These are phyloP conservation scores for Tolypocladium guangdongense DNA, from an alignment of 2,329 filamentous ascomycete species.

Conservation along the genomic window DNA sequence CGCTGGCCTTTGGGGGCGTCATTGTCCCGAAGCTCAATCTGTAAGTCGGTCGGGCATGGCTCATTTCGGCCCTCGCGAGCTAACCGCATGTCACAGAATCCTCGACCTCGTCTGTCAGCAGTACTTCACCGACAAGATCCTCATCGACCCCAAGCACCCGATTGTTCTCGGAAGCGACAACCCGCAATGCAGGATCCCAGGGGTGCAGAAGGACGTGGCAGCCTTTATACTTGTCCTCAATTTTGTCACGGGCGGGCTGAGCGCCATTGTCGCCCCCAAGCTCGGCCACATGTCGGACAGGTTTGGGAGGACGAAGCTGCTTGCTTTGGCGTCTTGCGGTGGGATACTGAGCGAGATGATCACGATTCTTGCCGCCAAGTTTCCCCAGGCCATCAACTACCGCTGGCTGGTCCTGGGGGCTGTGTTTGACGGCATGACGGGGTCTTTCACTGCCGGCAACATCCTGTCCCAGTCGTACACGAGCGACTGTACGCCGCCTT, in stretches of 20 bases:
- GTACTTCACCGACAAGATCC: conserved; percentile 62
- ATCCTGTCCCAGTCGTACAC: conserved; percentile 75
- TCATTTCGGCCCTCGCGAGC: background rate
- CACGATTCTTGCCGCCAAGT: conserved; percentile 67
- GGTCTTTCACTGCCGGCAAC: conserved; percentile 78
- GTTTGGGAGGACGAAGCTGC: conserved; percentile 65
- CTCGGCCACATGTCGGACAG: conserved; percentile 80
- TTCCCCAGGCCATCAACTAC: conserved; percentile 61
- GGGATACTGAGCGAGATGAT: conserved; percentile 64
- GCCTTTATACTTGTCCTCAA: conserved; percentile 69
- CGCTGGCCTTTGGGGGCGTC: conserved; percentile 75
- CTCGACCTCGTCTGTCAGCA: conserved; percentile 72
- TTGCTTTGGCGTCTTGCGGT: conserved; percentile 65
- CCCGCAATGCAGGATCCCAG: conserved; percentile 67
- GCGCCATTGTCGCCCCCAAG: conserved; percentile 71
- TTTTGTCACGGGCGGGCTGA: conserved; percentile 63
- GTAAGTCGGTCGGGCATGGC: conserved; percentile 22
- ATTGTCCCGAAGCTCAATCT: conserved; percentile 82
- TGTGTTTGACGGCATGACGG: conserved; percentile 70
- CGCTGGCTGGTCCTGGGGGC: conserved; percentile 69
- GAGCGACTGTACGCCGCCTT: conserved; percentile 75
- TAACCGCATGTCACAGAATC: conserved; percentile 36
- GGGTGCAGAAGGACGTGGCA: conserved; percentile 67
- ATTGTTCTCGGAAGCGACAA: conserved; percentile 59
- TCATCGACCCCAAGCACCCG: conserved; percentile 45